Percentiles rank a stretch among this genome's conserved stretches.
phyloP scores from a whole-genome alignment of 2,329 filamentous ascomycete genomes.

The Chaetoscypha palmicola region DNA sequence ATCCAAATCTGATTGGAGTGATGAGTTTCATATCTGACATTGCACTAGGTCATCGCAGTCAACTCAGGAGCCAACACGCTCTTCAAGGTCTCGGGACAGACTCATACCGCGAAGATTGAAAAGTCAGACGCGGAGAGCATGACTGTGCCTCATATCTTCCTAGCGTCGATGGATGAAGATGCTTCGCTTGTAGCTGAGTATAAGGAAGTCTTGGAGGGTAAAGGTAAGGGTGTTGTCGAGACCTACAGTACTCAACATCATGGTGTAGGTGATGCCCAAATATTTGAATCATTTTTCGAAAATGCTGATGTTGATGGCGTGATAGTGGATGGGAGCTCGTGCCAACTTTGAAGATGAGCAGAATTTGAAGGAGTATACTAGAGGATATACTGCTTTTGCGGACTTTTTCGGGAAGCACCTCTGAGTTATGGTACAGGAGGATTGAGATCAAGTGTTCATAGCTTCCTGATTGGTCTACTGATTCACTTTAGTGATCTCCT shows the following conservation, averaged over 20 bases:
- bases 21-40: neutral
- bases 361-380: conserved; percentile 40
- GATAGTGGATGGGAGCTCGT: conserved; percentile 42
- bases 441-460: no score
- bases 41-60: conserved; percentile 16
- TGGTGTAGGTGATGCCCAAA: no score
- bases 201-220: conserved; percentile 35
- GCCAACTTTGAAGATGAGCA: conserved; percentile 39
- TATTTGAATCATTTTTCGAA: no score
- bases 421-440: no score
- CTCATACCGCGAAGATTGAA: conserved; percentile 23
- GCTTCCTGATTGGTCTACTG: no score
- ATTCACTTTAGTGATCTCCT: no score
- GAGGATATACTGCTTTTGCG: conserved; percentile 31
- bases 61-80: conserved; percentile 15
- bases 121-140: conserved; percentile 37
- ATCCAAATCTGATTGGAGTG: no score
- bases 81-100: conserved; percentile 23
- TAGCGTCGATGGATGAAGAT: conserved; percentile 45
- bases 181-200: conserved; percentile 36
- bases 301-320: conserved; percentile 29
- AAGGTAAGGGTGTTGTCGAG: conserved; percentile 14
- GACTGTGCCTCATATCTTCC: conserved; percentile 41
- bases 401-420: neutral
- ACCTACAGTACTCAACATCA: no score